Evolutionary conservation across 306 rosid species (phyloP).

Genomic region (Cucurbita ficifolia): DNA sequence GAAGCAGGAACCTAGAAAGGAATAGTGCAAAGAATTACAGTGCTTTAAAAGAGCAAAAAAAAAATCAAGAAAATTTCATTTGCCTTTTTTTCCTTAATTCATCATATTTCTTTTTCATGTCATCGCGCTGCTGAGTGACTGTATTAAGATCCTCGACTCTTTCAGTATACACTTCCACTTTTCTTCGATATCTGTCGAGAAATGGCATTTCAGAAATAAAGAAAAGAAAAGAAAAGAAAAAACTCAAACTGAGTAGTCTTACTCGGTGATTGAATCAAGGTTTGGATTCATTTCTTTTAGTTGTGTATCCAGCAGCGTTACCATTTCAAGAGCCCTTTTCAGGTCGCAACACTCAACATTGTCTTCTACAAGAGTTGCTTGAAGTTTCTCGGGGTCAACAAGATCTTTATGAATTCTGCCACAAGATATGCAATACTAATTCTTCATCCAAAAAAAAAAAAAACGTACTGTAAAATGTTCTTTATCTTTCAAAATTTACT

Average conservation of each 20-base stretch:
- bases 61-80: not conserved
- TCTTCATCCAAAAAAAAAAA: not conserved
- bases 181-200: conserved; percentile 51
- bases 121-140: conserved; percentile 79
- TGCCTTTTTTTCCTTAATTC: conserved; percentile 86
- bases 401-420: conserved; percentile 72
- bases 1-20: not conserved
- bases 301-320: conserved; percentile 61
- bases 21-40: not conserved
- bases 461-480: not conserved
- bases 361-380: conserved; percentile 45
- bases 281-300: conserved; percentile 93
- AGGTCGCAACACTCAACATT: conserved; percentile 43
- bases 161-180: conserved; percentile 63
- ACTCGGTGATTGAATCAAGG: conserved; percentile 96
- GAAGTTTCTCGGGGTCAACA: conserved; percentile 77
- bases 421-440: conserved; percentile 8
- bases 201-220: conserved; percentile 4
- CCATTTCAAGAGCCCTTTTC: conserved; percentile 67
- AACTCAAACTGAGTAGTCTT: conserved; percentile 13
- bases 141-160: conserved; percentile 75
- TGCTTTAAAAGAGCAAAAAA: too few species aligned
- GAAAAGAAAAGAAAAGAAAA: not conserved
- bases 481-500: conserved; percentile 11
- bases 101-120: conserved; percentile 67